Percentiles rank a stretch among this genome's conserved stretches.
phyloP scores from a whole-genome alignment of 345 rosid genomes.

The Moricandia arvensis region DNA sequence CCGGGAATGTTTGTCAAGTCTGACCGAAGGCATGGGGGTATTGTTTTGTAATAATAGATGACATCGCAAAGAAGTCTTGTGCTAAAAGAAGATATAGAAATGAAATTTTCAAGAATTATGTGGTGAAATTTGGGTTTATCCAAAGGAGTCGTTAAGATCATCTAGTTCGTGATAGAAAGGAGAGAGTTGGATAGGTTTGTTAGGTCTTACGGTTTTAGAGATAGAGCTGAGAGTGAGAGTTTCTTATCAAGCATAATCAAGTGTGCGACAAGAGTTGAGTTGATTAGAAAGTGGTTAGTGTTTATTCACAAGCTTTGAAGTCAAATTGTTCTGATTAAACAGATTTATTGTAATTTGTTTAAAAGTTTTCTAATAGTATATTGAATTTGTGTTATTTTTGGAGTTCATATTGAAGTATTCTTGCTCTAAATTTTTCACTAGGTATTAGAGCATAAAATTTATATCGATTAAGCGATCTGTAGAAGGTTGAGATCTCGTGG shows the following conservation, averaged over 20 bases:
- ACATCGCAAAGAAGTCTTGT: background rate
- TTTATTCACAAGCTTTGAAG: too few relatives aligned
- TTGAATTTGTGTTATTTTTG: background rate
- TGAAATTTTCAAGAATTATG: background rate
- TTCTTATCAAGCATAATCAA: background rate
- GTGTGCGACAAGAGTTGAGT: background rate
- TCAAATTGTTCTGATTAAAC: background rate
- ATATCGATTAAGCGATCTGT: too few relatives aligned
- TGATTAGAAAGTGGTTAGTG: too few relatives aligned
- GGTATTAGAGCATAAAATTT: too few relatives aligned
- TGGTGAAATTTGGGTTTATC: background rate
- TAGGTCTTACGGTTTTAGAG: background rate
- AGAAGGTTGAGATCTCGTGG: too few relatives aligned
- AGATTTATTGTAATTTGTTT: background rate
- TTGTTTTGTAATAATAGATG: background rate
- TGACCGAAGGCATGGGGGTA: background rate
- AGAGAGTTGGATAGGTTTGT: background rate
- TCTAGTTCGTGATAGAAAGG: background rate
- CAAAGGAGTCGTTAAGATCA: background rate
- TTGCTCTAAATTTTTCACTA: background rate
- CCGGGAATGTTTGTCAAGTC: background rate
- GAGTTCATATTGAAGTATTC: too few relatives aligned
- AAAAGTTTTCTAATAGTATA: background rate
- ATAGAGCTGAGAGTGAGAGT: background rate
- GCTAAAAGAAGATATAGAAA: background rate